phyloP scores from a whole-genome alignment of 306 rosid species.

The Arachis stenosperma region DNA sequence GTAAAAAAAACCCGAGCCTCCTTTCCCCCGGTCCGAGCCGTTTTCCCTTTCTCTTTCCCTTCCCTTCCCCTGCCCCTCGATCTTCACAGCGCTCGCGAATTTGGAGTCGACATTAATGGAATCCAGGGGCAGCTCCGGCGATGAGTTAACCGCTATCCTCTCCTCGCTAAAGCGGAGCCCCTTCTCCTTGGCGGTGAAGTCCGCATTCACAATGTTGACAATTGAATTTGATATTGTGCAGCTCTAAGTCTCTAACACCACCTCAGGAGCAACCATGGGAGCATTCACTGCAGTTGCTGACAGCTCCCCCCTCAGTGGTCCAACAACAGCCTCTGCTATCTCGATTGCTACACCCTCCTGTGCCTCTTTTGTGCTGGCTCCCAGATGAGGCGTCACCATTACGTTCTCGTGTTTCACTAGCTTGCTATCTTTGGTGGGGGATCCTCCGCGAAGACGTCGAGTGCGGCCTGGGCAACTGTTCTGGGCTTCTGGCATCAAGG shows the following conservation, averaged over 20 bases:
- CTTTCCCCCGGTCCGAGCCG: too few relatives aligned
- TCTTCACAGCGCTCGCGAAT: slow-evolving; percentile 58
- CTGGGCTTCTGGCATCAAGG: slow-evolving; percentile 49
- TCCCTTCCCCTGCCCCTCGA: slow-evolving; percentile 66
- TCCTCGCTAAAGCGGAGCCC: slow-evolving; percentile 74
- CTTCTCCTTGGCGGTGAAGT: slow-evolving; percentile 65
- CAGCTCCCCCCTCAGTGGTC: slow-evolving; percentile 77
- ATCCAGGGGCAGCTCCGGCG: slow-evolving; percentile 59
- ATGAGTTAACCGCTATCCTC: slow-evolving; percentile 42
- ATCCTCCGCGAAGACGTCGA: slow-evolving; percentile 74
- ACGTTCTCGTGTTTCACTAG: slow-evolving; percentile 70
- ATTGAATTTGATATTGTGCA: slow-evolving; percentile 63
- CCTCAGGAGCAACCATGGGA: slow-evolving; percentile 77
- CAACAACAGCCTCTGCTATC: slow-evolving; percentile 79
- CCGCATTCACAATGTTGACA: slow-evolving; percentile 72
- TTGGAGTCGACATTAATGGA: slow-evolving; percentile 65
- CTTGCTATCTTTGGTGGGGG: slow-evolving; percentile 74
- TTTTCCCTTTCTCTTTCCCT: too few relatives aligned
- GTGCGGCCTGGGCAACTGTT: slow-evolving; percentile 77
- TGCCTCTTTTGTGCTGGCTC: slow-evolving; percentile 87
- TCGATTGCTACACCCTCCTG: slow-evolving; percentile 89
- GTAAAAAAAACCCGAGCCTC: too few relatives aligned
- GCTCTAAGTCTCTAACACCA: slow-evolving; percentile 47
- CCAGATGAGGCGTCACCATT: slow-evolving; percentile 74
- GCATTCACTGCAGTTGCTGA: slow-evolving; percentile 79